Conservation (phyloP, 2,329 filamentous ascomycete genomes). For the Arthrobotrys sphaeroides region DNA sequence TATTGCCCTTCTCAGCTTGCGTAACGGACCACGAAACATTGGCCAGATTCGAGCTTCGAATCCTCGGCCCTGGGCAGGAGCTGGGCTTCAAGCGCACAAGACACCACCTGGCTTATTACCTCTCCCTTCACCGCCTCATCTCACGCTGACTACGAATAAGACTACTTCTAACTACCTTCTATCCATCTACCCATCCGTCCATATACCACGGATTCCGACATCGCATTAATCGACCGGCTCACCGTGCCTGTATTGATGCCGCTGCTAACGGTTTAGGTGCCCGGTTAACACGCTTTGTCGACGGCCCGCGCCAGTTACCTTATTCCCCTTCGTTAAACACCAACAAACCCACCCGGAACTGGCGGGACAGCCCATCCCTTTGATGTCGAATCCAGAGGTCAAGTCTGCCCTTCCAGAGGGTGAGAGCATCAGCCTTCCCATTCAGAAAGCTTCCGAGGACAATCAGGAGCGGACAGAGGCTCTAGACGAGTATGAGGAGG, state of each 20-base stretch:
- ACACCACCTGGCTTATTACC: constrained; percentile 30
- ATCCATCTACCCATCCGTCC: neutral
- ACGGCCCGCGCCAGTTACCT: neutral
- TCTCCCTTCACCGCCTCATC: neutral
- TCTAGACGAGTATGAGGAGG: constrained; percentile 7
- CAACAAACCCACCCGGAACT: constrained; percentile 28
- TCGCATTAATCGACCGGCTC: neutral
- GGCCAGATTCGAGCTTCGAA: neutral
- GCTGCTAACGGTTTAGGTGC: constrained; percentile 11
- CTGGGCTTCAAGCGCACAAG: constrained; percentile 21
- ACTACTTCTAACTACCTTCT: neutral
- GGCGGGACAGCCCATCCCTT: constrained; percentile 26
- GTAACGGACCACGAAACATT: constrained; percentile 4
- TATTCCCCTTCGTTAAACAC: neutral
- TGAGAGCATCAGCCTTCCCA: constrained; percentile 32
- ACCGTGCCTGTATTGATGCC: neutral
- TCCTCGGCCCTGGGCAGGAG: neutral
- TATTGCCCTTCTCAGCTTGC: neutral
- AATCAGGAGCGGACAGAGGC: neutral
- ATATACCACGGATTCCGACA: neutral
- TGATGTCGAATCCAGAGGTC: constrained; percentile 42
- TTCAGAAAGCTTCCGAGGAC: constrained; percentile 8
- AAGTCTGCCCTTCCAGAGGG: constrained; percentile 39
- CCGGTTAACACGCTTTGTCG: neutral
- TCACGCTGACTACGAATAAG: neutral